A percentile compares a stretch with the other conserved stretches of the same genome.
Evolutionary conservation across 768 basidiomycete species (phyloP).

Genomic region (Boletus subparvulus): DNA sequence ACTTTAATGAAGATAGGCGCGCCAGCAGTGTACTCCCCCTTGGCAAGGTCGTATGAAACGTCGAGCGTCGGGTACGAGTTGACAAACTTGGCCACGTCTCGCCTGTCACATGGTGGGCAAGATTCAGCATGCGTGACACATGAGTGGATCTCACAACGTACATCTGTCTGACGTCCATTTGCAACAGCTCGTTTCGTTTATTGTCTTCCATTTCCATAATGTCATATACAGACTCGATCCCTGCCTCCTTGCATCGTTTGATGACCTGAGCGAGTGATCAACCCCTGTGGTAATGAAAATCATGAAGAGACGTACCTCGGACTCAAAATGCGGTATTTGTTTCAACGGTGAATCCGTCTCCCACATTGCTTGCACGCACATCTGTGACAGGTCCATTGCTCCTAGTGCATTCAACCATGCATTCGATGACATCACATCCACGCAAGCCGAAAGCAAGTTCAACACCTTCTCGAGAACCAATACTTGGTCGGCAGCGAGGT

Average conservation of each 20-base stretch:
- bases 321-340: conserved; percentile 95
- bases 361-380: conserved; percentile 99
- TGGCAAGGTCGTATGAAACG: conserved; percentile 80
- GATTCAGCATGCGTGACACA: background rate
- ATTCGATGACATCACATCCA: conserved; percentile 98
- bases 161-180: conserved; percentile 88
- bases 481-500: conserved; percentile 89
- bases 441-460: conserved; percentile 89
- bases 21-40: conserved; percentile 84
- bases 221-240: conserved; percentile 90
- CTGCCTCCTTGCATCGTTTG: conserved; percentile 78
- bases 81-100: conserved; percentile 91
- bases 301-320: conserved; percentile 53
- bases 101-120: conserved; percentile 47
- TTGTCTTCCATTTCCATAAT: conserved; percentile 99
- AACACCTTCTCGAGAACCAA: conserved; percentile 88
- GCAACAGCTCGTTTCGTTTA: conserved; percentile 73
- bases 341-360: conserved; percentile 93
- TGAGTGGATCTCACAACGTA: conserved; percentile 40
- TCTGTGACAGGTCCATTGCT: conserved; percentile 97
- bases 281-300: background rate
- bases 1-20: conserved; percentile 82
- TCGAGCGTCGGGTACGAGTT: conserved; percentile 98
- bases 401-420: conserved; percentile 92
- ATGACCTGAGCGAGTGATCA: conserved; percentile 52